Evolutionary conservation across 164 flowering plant species (phyloP).

Genomic region (Chimonanthus salicifolius): DNA sequence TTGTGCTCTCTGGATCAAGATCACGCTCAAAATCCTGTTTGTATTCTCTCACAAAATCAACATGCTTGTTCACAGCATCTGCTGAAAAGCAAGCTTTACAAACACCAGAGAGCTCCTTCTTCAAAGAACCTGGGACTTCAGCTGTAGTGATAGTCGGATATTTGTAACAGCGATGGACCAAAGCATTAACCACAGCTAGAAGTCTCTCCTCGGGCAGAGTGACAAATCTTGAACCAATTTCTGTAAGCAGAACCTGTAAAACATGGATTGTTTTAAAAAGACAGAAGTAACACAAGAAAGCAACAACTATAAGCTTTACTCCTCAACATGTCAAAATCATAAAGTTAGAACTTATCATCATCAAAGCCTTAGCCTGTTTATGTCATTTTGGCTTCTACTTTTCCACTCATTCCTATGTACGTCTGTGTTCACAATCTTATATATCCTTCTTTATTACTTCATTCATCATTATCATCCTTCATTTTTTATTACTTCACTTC

Average conservation of each 20-base stretch:
- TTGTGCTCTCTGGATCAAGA: constrained; percentile 89
- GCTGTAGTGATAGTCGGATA: constrained; percentile 97
- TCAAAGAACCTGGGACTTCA: constrained; percentile 95
- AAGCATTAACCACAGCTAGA: constrained; percentile 91
- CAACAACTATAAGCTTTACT: neutral
- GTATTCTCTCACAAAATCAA: constrained; percentile 97
- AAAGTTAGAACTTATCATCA: too few relatives aligned
- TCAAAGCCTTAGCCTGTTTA: too few relatives aligned
- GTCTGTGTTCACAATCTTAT: too few relatives aligned
- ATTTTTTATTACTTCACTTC: too few relatives aligned
- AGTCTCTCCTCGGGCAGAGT: constrained; percentile 98
- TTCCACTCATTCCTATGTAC: too few relatives aligned
- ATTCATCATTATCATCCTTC: too few relatives aligned
- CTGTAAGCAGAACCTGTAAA: constrained; percentile 81
- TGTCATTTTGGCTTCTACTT: too few relatives aligned
- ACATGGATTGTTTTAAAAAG: neutral
- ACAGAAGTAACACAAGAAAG: neutral
- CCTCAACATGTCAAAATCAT: neutral
- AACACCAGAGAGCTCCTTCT: constrained; percentile 98
- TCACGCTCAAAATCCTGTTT: constrained; percentile 97
- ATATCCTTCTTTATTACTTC: too few relatives aligned
- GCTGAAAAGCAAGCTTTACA: constrained; percentile 98
- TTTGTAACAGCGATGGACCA: constrained; percentile 96
- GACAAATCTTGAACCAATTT: constrained; percentile 96
- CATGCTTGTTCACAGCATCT: constrained; percentile 98